phyloP scores from a whole-genome alignment of 2,329 filamentous ascomycete genomes.

The Helicocarpus griseus region DNA sequence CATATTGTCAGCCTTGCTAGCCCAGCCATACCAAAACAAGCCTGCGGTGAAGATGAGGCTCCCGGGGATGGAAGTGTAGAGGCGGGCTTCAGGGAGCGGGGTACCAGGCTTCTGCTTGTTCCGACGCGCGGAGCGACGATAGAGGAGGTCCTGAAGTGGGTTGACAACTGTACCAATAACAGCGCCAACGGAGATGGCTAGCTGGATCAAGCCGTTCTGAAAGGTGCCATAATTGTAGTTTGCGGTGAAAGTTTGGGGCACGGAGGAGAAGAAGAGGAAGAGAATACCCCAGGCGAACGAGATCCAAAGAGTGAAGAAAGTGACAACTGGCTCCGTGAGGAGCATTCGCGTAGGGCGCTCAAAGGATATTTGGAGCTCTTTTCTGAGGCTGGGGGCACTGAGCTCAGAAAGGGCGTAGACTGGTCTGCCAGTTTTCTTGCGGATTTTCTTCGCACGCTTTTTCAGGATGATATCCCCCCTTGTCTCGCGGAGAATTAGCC shows the following conservation, averaged over 20 bases:
- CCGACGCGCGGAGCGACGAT: constrained; percentile 18
- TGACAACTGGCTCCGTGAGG: constrained; percentile 34
- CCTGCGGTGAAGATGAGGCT: constrained; percentile 27
- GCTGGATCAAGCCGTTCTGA: constrained; percentile 30
- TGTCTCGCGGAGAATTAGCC: constrained; percentile 33
- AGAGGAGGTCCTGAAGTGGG: constrained; percentile 26
- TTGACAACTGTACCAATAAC: constrained; percentile 33
- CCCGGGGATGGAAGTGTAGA: constrained; percentile 35
- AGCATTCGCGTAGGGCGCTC: constrained; percentile 31
- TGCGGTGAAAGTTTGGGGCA: constrained; percentile 30
- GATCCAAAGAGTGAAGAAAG: constrained; percentile 36
- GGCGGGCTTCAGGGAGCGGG: constrained; percentile 34
- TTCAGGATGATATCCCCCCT: constrained; percentile 34
- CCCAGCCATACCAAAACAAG: constrained; percentile 30
- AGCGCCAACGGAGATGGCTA: constrained; percentile 34
- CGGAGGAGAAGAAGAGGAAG: constrained; percentile 33
- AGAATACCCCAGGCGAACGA: constrained; percentile 37
- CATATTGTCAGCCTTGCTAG: constrained; percentile 16
- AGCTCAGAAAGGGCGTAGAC: constrained; percentile 24
- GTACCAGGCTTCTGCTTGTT: constrained; percentile 30
- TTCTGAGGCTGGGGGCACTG: constrained; percentile 11
- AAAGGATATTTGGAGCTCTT: constrained; percentile 29
- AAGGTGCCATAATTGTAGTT: constrained; percentile 28
- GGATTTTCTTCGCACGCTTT: constrained; percentile 30
- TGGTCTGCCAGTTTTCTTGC: constrained; percentile 23